These are phyloP conservation scores for Penicillium sp. DNA, from an alignment of 2,329 filamentous ascomycete species.

Conservation along the genomic window DNA sequence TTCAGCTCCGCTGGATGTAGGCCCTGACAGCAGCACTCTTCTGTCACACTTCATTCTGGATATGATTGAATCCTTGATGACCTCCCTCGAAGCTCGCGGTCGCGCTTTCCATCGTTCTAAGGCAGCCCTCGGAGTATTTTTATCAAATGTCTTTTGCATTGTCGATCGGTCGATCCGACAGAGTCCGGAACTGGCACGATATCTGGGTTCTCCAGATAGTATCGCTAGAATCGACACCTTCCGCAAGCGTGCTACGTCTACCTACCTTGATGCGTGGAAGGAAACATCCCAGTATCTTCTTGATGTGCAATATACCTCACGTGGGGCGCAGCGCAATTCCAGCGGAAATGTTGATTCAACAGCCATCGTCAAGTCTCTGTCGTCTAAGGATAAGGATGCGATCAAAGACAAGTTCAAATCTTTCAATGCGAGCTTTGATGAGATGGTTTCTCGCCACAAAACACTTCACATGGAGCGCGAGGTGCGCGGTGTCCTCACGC, in stretches of 20 bases:
- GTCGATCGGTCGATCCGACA: conserved; percentile 79
- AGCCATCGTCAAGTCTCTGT: conserved; percentile 76
- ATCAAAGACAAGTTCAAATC: conserved; percentile 94
- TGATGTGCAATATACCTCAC: conserved; percentile 88
- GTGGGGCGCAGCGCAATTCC: conserved; percentile 65
- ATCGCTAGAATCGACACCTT: conserved; percentile 70
- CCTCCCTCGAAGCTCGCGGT: conserved; percentile 69
- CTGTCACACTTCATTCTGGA: conserved; percentile 88
- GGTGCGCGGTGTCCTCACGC: conserved; percentile 72
- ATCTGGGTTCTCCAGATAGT: conserved; percentile 61
- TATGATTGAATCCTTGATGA: conserved; percentile 76
- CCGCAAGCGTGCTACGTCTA: conserved; percentile 77
- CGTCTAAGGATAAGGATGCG: conserved; percentile 87
- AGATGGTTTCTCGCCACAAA: conserved; percentile 78
- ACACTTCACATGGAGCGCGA: conserved; percentile 84
- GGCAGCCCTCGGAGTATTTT: conserved; percentile 76
- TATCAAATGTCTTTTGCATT: conserved; percentile 81
- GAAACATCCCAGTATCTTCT: conserved; percentile 80
- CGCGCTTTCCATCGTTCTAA: conserved; percentile 71
- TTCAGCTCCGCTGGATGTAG: conserved; percentile 76
- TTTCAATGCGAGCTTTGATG: conserved; percentile 89
- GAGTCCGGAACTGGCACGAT: conserved; percentile 66
- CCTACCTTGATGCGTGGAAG: conserved; percentile 84
- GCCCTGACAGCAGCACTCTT: conserved; percentile 80
- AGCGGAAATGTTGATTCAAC: conserved; percentile 66